Conservation (phyloP, 768 basidiomycete genomes). For the Lactifluus piperatus region DNA sequence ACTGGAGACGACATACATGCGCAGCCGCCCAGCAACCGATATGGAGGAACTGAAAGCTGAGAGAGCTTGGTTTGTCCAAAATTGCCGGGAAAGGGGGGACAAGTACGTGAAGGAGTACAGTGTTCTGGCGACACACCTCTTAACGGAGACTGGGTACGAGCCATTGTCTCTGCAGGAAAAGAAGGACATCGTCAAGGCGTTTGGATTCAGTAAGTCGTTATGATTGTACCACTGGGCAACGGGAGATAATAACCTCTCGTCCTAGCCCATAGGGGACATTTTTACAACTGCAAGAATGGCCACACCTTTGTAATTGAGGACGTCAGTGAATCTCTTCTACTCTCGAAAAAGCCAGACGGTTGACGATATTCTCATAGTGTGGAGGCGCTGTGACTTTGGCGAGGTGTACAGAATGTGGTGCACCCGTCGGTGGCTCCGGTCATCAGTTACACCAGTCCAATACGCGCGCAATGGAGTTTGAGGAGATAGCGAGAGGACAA, state of each 20-base stretch:
- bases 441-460: slow-evolving; percentile 40
- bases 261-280: slow-evolving; percentile 26
- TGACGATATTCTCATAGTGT: slow-evolving; percentile 32
- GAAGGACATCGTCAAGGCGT: slow-evolving; percentile 24
- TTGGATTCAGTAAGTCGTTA: slow-evolving; percentile 22
- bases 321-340: slow-evolving; percentile 26
- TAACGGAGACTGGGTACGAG: slow-evolving; percentile 19
- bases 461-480: slow-evolving; percentile 38
- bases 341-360: not conserved
- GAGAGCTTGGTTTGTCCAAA: slow-evolving; percentile 24
- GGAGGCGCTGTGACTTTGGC: slow-evolving; percentile 44
- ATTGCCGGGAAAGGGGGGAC: slow-evolving; percentile 22
- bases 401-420: slow-evolving; percentile 50
- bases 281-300: slow-evolving; percentile 39
- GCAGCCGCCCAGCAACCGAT: slow-evolving; percentile 18
- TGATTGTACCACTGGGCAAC: not conserved
- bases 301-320: slow-evolving; percentile 54
- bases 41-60: slow-evolving; percentile 18
- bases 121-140: slow-evolving; percentile 18
- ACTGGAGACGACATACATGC: slow-evolving; percentile 19
- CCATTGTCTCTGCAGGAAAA: slow-evolving; percentile 23
- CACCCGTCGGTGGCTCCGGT: slow-evolving; percentile 39
- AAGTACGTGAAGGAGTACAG: slow-evolving; percentile 21
- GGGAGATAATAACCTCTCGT: not conserved
- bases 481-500: slow-evolving; percentile 30